Conservation (phyloP, 2,329 filamentous ascomycete species). For the Microdochium trichocladiopsis region DNA sequence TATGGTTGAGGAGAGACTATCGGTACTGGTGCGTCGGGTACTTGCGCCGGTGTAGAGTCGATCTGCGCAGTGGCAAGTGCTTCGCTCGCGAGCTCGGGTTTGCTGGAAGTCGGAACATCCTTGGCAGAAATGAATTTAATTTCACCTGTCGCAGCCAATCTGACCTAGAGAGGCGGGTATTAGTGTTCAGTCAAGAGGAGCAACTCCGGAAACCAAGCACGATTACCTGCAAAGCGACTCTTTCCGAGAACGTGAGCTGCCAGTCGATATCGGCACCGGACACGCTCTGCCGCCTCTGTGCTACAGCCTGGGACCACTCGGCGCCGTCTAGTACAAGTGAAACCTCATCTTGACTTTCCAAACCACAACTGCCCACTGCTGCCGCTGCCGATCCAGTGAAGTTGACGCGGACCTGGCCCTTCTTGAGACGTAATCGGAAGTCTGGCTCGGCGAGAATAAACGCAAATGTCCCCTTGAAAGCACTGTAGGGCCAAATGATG, state of each 20-base stretch:
- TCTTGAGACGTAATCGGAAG: conserved; percentile 67
- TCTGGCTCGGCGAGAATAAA: conserved; percentile 81
- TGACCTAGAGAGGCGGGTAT: conserved; percentile 24
- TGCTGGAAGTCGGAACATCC: background rate
- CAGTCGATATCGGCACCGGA: background rate
- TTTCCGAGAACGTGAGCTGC: conserved; percentile 31
- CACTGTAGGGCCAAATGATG: conserved; percentile 87
- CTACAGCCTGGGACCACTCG: conserved; percentile 52
- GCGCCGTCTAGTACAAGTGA: conserved; percentile 62
- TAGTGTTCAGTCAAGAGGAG: background rate
- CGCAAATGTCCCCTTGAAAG: conserved; percentile 64
- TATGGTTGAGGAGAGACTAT: conserved; percentile 1
- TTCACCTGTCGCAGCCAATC: conserved; percentile 37
- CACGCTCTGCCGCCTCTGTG: conserved; percentile 31
- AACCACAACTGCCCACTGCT: conserved; percentile 55
- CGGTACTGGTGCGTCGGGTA: background rate
- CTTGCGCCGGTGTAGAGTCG: conserved; percentile 9
- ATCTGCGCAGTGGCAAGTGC: conserved; percentile 3
- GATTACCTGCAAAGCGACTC: conserved; percentile 38
- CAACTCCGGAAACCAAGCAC: background rate
- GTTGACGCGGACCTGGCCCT: conserved; percentile 74
- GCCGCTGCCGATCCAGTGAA: conserved; percentile 67
- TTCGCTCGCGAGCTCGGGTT: background rate
- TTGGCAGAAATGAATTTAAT: conserved; percentile 46
- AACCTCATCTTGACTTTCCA: conserved; percentile 76